Evolutionary conservation across 2,329 filamentous ascomycete genomes (phyloP), one percentile per base, ranked within the genome.

Genomic region (Xylariomycetidae sp.): DNA sequence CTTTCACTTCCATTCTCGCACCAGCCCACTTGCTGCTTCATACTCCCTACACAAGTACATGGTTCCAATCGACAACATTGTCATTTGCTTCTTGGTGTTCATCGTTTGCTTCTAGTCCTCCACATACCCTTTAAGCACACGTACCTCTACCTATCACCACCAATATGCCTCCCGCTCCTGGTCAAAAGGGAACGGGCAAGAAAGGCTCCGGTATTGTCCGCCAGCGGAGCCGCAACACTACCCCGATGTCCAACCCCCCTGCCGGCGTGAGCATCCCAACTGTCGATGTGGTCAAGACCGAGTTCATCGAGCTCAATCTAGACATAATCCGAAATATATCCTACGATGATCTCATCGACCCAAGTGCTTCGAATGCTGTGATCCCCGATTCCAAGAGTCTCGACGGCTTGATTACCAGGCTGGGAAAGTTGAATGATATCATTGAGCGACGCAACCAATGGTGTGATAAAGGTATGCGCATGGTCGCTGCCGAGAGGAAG

Each of bases 141-240:
- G n/a, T n/a, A n/a, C n/a, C n/a, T n/a, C n/a, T n/a, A n/a, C n/a
- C n/a, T n/a, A n/a, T n/a, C n/a, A n/a, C 25, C 23, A 17, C 28
- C 49, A 59, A 40, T 35, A 82, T 82, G 77, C 72, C 77, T 54
- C 72, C 74, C 17, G 64, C 64, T 36, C 68, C 72, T 30, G 69
- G 72, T 45, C 74, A 80, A 52, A 77, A 79, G 50, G 77, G 77
- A 37, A 77, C 76, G 16, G 70, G 77, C 55, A 82, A 82, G 65
- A 86, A 86, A 63, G 69, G 67, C 37, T 65, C 69, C 40, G 70
- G 70, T 46, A 72, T 73, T 48, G 72, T 79, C 41, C 78, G 80
- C 47, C 83, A 81, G 48, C 71, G 77, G 41, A 88, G 83, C 56
- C 81, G 85, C 53, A 89, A 88, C 59, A 86, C 83, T 22, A 90